Base-by-base conservation (phyloP, 73 alveolate genomes). In the Paramecium pentaurelia region DNA sequence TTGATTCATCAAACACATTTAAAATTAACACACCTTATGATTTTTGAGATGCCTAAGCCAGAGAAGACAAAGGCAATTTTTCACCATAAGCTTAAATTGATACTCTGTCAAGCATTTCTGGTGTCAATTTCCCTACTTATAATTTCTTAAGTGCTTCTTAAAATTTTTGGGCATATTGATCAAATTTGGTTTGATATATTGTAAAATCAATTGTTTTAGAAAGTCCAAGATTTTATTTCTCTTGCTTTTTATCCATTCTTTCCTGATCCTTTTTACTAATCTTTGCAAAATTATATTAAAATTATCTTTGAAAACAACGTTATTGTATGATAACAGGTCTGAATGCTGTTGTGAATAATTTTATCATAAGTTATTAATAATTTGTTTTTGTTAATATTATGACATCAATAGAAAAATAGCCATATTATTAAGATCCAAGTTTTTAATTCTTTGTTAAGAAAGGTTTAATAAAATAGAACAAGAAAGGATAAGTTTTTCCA, bases 131-230 rank as follows among this genome's bases (percentile, higher is more conserved):
- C 2, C 87, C 87, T 34, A 73, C 87, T 73, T 73, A 7, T 18
- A 73, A 73, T 73, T 73, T 73, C 36, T 34, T 37, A 16, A 73
- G 12, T 6, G 40, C 18, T 10, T 73, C 87, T 40, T 73, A 37
- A 38, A 37, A 38, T 28, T 73, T 73, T n/a, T 37, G 10, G 4
- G 60, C 60, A 73, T 37, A 37, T 73, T 73, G 16, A 73, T 73
- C 42, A 20, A 73, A 73, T 28, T 73, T 73, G 4, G n/a, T 10
- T 38, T 73, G 28, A 73, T 37, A 73, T 14, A 18, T 6, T 3
- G 58, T n/a, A 40, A 73, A 73, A 36, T 73, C 87, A n/a, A 73
- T 73, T 14, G 68, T 73, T 30, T 73, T 73, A 38, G 87, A 34
- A 11, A 36, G 60, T 20, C 60, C 38, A n/a, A 73, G 60, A 73